Evolutionary conservation across 2,329 filamentous ascomycete species (phyloP), one percentile per base, ranked within the genome.

Genomic region (Alternaria viburni): DNA sequence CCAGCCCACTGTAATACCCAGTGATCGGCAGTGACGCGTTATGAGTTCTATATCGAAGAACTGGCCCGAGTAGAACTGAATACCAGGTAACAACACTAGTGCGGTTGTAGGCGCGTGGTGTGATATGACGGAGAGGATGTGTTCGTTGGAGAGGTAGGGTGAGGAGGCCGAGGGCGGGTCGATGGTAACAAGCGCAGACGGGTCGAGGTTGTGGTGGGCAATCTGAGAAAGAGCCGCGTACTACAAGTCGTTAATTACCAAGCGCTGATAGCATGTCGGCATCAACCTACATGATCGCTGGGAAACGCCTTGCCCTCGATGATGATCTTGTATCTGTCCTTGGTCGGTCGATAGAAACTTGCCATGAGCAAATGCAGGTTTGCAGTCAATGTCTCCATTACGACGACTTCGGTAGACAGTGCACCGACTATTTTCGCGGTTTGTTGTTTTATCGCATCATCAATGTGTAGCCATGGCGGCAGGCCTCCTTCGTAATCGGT

Each of bases 61-160:
- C 78, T 97, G 94, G 58, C 93, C 93, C 1, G 91, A 96, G 81
- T 96, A 97, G 83, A 93, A 97, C 77, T 97, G 93, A 45, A 97
- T 91, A 10, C 92, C 94, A 0, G 93, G 93, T 0, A 97, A 87
- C 5, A 97, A 86, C 1, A 97, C 81, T 9, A 97, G 81, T 1
- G 93, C 92, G 0, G 92, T 89, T 6, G 87, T 87, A 1, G 88
- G 85, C 49, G 90, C 91, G 74, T 97, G 90, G 62, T 88, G 82
- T 65, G 93, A 90, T 68, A 97, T 96, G 5, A 88, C 83, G 8
- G 86, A 84, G 10, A 96, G 83, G 44, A 97, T 91, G 66, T 89
- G 84, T 47, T 90, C 86, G 0, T 91, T 96, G 1, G 87, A 85
- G 52, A 97, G 85, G 62, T 89, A 86, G n/a, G 86, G 85, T 2